A percentile compares a stretch with the other conserved stretches of the same genome.
phyloP scores from a whole-genome alignment of 495 filamentous ascomycete genomes.

The Aspergillus nanangensis region DNA sequence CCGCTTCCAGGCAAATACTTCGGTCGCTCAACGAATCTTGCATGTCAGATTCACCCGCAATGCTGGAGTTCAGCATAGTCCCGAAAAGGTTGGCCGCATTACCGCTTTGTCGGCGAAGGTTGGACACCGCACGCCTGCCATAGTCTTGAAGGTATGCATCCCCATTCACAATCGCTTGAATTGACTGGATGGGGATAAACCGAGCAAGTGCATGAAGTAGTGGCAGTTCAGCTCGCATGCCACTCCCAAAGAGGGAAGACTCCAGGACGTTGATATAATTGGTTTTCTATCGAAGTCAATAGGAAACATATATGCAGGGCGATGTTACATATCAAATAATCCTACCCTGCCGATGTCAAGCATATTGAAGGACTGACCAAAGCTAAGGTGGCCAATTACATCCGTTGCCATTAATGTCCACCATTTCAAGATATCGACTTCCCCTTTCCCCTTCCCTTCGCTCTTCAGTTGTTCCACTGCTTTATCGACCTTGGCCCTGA shows the following conservation, averaged over 20 bases:
- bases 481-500: slow-evolving; percentile 16
- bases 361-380: slow-evolving; percentile 21
- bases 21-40: too few species aligned
- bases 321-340: neutral
- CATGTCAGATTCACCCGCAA: slow-evolving; percentile 24
- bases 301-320: neutral
- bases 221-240: too few species aligned
- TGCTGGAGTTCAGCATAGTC: slow-evolving; percentile 2
- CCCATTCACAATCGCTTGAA: too few species aligned
- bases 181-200: too few species aligned
- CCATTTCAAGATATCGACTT: slow-evolving; percentile 40
- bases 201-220: too few species aligned
- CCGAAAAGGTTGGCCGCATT: too few species aligned
- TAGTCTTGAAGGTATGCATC: too few species aligned
- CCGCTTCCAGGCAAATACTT: slow-evolving; percentile 19
- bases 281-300: neutral
- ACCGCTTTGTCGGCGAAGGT: too few species aligned
- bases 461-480: slow-evolving; percentile 21
- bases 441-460: slow-evolving; percentile 13
- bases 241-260: too few species aligned
- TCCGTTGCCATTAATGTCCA: slow-evolving; percentile 42
- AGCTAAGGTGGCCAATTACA: slow-evolving; percentile 41
- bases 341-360: neutral
- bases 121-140: too few species aligned
- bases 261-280: too few species aligned